Conservation (phyloP, 2,329 filamentous ascomycete genomes). For the Xylaria sp. region DNA sequence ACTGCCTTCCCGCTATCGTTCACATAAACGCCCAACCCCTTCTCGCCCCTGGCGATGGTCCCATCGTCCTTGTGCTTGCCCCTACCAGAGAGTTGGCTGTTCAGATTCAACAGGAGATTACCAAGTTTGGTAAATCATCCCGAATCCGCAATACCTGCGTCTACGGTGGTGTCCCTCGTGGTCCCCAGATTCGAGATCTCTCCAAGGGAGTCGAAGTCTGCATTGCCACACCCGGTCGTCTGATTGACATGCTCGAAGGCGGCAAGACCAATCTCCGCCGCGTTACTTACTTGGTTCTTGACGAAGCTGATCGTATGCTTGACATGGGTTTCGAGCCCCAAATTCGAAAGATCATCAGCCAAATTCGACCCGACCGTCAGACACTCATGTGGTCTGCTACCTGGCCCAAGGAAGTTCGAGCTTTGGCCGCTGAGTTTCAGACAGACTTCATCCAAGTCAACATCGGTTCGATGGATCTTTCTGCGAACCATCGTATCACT, state of each 20-base stretch:
- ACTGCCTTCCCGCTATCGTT: constrained; percentile 97
- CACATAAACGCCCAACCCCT: constrained; percentile 99
- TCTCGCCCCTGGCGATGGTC: constrained; percentile 91
- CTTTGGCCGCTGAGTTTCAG: constrained; percentile 89
- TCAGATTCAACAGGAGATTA: constrained; percentile 98
- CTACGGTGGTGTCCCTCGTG: constrained; percentile 98
- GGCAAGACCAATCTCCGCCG: constrained; percentile 98
- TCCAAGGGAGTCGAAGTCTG: constrained; percentile 96
- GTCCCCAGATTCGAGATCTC: constrained; percentile 94
- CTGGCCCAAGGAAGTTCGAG: constrained; percentile 98
- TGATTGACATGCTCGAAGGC: constrained; percentile 98
- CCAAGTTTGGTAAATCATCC: constrained; percentile 97
- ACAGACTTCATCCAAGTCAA: constrained; percentile 99
- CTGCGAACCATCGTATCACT: constrained; percentile 97
- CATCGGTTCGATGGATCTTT: constrained; percentile 94
- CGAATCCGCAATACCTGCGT: constrained; percentile 99
- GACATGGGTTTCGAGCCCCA: constrained; percentile 99
- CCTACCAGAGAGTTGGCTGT: constrained; percentile 98
- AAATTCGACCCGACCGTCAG: constrained; percentile 98
- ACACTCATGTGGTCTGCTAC: constrained; percentile 99
- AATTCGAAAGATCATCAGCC: constrained; percentile 97
- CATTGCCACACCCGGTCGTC: constrained; percentile 96
- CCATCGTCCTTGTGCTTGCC: constrained; percentile 94
- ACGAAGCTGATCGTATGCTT: constrained; percentile 99
- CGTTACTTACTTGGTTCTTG: constrained; percentile 97